A percentile compares a stretch with the other conserved stretches of the same genome.
phyloP scores from a whole-genome alignment of 257 asterid species.

The Ilex asprella region DNA sequence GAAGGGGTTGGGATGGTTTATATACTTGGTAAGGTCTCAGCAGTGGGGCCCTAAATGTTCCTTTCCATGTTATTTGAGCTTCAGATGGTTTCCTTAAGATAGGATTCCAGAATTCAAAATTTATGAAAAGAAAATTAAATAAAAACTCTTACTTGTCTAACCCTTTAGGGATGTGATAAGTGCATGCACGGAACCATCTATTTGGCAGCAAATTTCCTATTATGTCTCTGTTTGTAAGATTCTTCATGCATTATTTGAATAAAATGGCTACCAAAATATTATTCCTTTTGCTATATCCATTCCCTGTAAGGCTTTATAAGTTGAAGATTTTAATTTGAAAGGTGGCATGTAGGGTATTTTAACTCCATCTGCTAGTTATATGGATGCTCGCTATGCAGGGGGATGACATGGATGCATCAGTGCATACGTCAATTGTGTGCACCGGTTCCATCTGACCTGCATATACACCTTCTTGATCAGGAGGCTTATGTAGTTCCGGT shows the following conservation, averaged over 20 bases:
- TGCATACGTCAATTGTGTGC: too few relatives aligned
- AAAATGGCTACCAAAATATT: not conserved
- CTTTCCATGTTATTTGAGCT: slow-evolving; percentile 2
- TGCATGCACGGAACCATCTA: slow-evolving; percentile 18
- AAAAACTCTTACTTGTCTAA: slow-evolving; percentile 4
- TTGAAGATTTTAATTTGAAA: too few relatives aligned
- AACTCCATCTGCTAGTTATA: too few relatives aligned
- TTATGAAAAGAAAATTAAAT: slow-evolving; percentile 18
- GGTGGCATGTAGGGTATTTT: too few relatives aligned
- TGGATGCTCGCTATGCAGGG: too few relatives aligned
- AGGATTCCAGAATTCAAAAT: slow-evolving; percentile 34
- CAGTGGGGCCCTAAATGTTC: slow-evolving; percentile 30
- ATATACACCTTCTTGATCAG: too few relatives aligned
- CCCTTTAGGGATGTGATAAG: slow-evolving; percentile 12
- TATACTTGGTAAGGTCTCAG: slow-evolving; percentile 30
- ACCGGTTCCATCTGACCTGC: too few relatives aligned
- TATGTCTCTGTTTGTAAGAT: slow-evolving; percentile 11
- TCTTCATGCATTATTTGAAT: too few relatives aligned
- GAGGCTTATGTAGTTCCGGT: too few relatives aligned
- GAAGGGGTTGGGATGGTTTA: slow-evolving; percentile 36
- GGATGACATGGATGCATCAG: too few relatives aligned
- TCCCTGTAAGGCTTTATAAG: not conserved
- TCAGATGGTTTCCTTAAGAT: slow-evolving; percentile 19
- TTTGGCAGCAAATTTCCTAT: slow-evolving; percentile 11
- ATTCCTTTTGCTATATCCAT: not conserved